phyloP scores from a whole-genome alignment of 2,329 filamentous ascomycete genomes.

The Beauveria brongniartii region DNA sequence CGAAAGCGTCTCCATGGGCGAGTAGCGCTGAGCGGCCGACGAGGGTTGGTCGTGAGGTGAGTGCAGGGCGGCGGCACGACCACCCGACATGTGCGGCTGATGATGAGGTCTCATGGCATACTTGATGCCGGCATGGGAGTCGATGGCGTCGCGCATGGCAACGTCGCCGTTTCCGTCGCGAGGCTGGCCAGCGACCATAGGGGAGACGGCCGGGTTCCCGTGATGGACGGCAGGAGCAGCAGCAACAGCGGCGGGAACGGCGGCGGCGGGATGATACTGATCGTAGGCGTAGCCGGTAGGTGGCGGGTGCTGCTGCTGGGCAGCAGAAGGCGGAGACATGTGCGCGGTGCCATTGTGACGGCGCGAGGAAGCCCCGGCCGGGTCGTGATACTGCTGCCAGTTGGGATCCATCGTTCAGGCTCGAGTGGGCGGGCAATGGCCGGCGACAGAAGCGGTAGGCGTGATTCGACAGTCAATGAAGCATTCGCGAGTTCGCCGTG shows the following conservation, averaged over 20 bases:
- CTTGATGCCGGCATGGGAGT: conserved; percentile 78
- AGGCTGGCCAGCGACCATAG: conserved; percentile 39
- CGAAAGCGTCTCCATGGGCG: conserved; percentile 85
- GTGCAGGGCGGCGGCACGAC: conserved; percentile 45
- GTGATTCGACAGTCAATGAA: background rate
- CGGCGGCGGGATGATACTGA: conserved; percentile 45
- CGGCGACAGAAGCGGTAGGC: conserved; percentile 3
- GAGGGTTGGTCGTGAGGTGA: conserved; percentile 66
- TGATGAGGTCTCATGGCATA: conserved; percentile 75
- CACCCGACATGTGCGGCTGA: conserved; percentile 58
- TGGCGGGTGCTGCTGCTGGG: conserved; percentile 23
- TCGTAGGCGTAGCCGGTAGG: conserved; percentile 60
- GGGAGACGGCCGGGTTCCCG: conserved; percentile 46
- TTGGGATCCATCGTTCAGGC: conserved; percentile 37
- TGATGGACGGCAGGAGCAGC: conserved; percentile 20
- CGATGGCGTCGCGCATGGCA: conserved; percentile 77
- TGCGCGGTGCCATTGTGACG: conserved; percentile 48
- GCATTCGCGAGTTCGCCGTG: conserved; percentile 1
- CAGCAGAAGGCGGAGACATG: conserved; percentile 24
- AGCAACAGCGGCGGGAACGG: conserved; percentile 27
- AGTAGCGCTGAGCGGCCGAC: conserved; percentile 82
- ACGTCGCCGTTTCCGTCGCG: conserved; percentile 70
- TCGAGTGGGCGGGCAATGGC: conserved; percentile 10
- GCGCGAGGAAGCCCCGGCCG: conserved; percentile 48
- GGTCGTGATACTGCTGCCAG: conserved; percentile 53